A percentile compares a stretch with the other conserved stretches of the same genome.
These are phyloP conservation scores for Solanum sejunctum DNA, from an alignment of 257 asterid genomes.

Conservation along the genomic window DNA sequence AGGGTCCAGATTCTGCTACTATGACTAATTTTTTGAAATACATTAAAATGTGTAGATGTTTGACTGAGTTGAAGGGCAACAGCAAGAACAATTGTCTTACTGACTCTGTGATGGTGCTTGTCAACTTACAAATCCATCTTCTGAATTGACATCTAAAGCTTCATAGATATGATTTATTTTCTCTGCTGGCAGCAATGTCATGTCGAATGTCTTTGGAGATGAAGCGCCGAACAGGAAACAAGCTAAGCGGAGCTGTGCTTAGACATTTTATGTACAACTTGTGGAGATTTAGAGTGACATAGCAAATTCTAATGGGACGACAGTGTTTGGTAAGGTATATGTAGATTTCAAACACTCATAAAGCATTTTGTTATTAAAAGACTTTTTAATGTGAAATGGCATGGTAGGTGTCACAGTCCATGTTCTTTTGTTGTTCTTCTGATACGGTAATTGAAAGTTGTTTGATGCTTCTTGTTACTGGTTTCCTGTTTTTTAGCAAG, in stretches of 20 bases:
- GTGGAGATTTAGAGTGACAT: not conserved
- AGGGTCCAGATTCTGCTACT: not conserved
- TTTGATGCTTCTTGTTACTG: not conserved
- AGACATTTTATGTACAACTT: not conserved
- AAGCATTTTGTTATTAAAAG: not conserved
- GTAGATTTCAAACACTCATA: not conserved
- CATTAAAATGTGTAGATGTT: slow-evolving; percentile 27
- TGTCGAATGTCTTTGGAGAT: not conserved
- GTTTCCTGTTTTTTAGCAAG: not conserved
- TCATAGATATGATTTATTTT: not conserved
- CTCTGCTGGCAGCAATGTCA: not conserved
- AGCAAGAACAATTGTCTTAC: slow-evolving; percentile 2
- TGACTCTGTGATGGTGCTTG: not conserved
- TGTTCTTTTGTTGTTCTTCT: not conserved
- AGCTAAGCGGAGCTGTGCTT: not conserved
- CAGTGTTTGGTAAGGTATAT: not conserved
- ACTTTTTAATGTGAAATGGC: not conserved
- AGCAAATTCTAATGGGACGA: not conserved
- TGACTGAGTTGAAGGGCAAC: slow-evolving; percentile 5
- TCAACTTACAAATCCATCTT: not conserved
- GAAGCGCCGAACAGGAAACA: not conserved
- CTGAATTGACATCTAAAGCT: not conserved
- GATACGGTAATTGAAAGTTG: not conserved
- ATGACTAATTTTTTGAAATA: not conserved
- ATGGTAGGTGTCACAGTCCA: not conserved